Evolutionary conservation across 352 stramenopile genomes (phyloP).

Genomic region (Phytophthora melonis): DNA sequence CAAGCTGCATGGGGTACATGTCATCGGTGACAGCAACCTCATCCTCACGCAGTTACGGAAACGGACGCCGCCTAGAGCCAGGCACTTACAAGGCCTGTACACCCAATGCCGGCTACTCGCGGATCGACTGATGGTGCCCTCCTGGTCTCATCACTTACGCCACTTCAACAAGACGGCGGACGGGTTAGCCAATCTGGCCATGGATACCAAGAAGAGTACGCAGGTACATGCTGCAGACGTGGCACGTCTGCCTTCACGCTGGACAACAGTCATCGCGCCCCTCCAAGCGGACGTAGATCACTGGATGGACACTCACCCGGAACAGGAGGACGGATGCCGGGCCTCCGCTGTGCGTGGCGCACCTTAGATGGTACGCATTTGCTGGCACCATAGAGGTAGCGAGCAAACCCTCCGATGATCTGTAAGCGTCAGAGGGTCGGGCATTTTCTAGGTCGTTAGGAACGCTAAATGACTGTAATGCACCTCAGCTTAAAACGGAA

Average conservation of each 20-base stretch:
- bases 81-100: not conserved
- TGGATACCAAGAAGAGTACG: not conserved
- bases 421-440: not conserved
- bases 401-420: not conserved
- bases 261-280: not conserved
- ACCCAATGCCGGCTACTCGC: not conserved
- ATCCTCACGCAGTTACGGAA: not conserved
- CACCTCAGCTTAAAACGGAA: not conserved
- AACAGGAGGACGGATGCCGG: no score
- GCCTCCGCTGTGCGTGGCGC: no score
- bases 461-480: not conserved
- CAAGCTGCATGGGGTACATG: no score
- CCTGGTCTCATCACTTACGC: not conserved
- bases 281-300: no score
- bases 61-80: not conserved
- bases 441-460: not conserved
- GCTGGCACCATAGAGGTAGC: no score
- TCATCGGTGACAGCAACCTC: no score
- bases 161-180: not conserved
- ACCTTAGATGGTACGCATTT: no score
- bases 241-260: not conserved
- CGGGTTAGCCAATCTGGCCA: not conserved
- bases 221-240: not conserved
- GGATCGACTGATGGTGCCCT: not conserved
- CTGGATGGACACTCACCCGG: no score